Evolutionary conservation across 2,329 filamentous ascomycete genomes (phyloP), one percentile per base, ranked within the genome.

Genomic region (Chrysoporthe puriensis): DNA sequence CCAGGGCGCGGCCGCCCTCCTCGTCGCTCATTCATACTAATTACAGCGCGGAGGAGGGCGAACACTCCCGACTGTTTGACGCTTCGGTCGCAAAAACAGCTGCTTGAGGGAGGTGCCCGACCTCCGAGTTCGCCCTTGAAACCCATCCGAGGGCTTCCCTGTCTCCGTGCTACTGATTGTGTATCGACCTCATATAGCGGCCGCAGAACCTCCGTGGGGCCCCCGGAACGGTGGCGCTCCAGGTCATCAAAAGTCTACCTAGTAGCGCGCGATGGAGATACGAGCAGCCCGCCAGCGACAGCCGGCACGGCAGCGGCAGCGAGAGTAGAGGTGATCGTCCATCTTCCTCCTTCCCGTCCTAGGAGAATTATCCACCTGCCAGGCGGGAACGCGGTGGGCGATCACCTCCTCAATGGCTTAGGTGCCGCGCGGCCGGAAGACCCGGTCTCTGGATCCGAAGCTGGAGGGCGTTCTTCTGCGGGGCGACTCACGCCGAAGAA

Each of bases 351-450:
- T 6, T 52, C 21, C 26, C 26, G 26, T 26, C 26, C 50, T 32
- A 34, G 50, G 50, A 32, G 50, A 34, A 54, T 32, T 54, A 32
- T 34, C 50, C 50, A 54, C 50, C 50, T 54, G 50, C 50, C 11
- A 34, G 21, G 32, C 13, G 50, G 26, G 50, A 54, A 21, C 50
- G 50, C 26, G 13, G 50, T 5, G 50, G n/a, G 11, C 14, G 50
- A 52, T 32, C 48, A 26, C 11, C 48, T 32, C 16, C 36, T 9
- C 50, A 54, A 13, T 54, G 21, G 21, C 6, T 14, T 34, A 54
- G 21, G 32, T 54, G 50, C 50, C 50, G 50, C 50, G 50, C 26
- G 50, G 21, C 48, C 48, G 26, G 48, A 52, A 21, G 21, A 14
- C 26, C 26, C 50, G 50, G 50, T 40, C 36, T 40, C 9, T 40